These are phyloP conservation scores for Aristolochia californica DNA, from an alignment of 164 flowering plant genomes.

Conservation along the genomic window DNA sequence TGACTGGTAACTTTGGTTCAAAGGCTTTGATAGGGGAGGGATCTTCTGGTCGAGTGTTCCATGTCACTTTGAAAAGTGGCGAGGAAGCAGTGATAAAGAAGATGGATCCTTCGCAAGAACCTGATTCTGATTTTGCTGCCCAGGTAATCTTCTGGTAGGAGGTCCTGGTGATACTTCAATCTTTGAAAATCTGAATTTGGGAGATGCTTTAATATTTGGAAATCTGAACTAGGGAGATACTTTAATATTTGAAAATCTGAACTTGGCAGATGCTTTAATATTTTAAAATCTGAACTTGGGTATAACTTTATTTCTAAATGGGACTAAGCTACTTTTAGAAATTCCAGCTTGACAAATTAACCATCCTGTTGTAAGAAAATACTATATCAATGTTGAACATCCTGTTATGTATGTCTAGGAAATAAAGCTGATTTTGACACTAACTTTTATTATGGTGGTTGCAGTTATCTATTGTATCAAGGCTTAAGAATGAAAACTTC, in stretches of 20 bases:
- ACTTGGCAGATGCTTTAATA: no score
- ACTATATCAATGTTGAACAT: no score
- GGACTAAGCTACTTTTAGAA: no score
- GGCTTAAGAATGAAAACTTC: slow-evolving; percentile 55
- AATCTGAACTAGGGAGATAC: no score
- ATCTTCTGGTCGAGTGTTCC: slow-evolving; percentile 72
- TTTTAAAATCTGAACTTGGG: no score
- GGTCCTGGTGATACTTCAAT: neutral
- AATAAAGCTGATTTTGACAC: no score
- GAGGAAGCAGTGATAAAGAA: slow-evolving; percentile 55
- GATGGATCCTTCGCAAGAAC: slow-evolving; percentile 58
- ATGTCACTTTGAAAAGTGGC: slow-evolving; percentile 43
- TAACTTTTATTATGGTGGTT: slow-evolving; percentile 3
- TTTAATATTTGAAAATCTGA: no score
- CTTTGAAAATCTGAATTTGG: no score
- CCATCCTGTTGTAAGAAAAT: no score
- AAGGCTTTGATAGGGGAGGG: slow-evolving; percentile 87
- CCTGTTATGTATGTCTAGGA: neutral
- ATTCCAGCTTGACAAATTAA: no score
- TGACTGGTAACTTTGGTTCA: slow-evolving; percentile 54
- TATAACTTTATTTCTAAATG: no score
- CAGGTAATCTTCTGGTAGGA: slow-evolving; percentile 33
- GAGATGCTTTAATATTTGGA: no score
- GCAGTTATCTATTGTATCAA: slow-evolving; percentile 55
- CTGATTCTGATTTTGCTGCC: slow-evolving; percentile 56